phyloP scores from a whole-genome alignment of 495 filamentous ascomycete species.

The Penicillium daleae region DNA sequence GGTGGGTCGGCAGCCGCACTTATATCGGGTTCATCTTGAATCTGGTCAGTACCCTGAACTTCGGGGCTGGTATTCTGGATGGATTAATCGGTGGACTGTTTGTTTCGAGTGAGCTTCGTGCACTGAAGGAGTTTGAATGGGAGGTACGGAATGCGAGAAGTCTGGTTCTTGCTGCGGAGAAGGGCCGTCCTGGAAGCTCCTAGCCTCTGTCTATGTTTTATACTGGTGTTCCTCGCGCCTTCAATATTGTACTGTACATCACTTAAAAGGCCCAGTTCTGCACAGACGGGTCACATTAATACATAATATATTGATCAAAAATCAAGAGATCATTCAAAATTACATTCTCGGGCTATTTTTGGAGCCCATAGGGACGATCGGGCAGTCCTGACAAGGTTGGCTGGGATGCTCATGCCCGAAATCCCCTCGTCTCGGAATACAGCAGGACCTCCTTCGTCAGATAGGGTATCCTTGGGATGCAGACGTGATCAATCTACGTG shows the following conservation, averaged over 20 bases:
- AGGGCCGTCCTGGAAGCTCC: background rate
- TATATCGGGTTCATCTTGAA: conserved; percentile 82
- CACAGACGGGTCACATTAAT: background rate
- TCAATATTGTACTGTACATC: conserved; percentile 7
- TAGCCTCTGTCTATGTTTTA: background rate
- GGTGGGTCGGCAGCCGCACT: conserved; percentile 73
- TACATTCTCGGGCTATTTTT: no score
- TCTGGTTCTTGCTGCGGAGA: conserved; percentile 31
- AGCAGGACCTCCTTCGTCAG: conserved; percentile 38
- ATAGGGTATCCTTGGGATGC: conserved; percentile 43
- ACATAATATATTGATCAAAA: background rate
- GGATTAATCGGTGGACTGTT: conserved; percentile 87
- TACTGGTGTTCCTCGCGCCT: background rate
- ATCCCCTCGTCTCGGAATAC: conserved; percentile 36
- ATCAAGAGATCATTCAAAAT: background rate
- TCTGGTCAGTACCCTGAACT: conserved; percentile 73
- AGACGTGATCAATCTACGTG: conserved; percentile 41
- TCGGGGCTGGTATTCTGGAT: conserved; percentile 76
- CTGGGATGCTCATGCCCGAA: no score
- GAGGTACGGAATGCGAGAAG: conserved; percentile 75
- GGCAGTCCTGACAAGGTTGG: no score
- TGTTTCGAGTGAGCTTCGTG: conserved; percentile 77
- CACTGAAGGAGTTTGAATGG: conserved; percentile 93
- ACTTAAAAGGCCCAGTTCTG: background rate
- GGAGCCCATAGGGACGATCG: no score